Evolutionary conservation across 2,329 filamentous ascomycete species (phyloP), one percentile per base, ranked within the genome.

Genomic region (Fusarium zealandicum): DNA sequence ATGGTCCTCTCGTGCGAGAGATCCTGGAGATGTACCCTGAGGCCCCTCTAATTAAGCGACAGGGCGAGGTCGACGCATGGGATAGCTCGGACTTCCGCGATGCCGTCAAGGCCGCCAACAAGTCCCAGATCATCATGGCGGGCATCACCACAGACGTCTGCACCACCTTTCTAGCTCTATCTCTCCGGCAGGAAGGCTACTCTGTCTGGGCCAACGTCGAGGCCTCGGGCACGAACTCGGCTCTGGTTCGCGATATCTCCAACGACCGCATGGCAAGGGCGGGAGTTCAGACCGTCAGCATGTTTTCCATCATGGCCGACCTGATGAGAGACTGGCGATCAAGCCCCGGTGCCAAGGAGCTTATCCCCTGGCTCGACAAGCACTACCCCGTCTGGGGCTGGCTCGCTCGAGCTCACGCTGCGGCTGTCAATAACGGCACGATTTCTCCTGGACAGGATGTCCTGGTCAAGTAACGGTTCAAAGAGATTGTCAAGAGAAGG

Each of bases 61-160:
- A 87, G 56, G 89, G 89, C 32, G 86, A 92, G 68, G 88, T 92
- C 66, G 83, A 91, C 68, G 89, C 89, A 3, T 91, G 88, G 89
- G 90, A 92, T 69, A 91, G 90, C 64, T 63, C 79, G 3, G 82
- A 89, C 0, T 91, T 92, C 76, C 81, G 81, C 30, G 77, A 77
- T 2, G 88, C 89, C 2, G 79, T 92, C 56, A 74, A 80, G 59
- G 87, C 86, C 2, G 82, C 87, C 4, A 82, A 82, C 52, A 86
- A 85, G 70, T 85, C 80, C 25, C 90, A 92, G 70, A 76, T 92
- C 64, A 89, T 92, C 67, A 72, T 93, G 13, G 88, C 79, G 3
- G 88, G 89, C 7, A 90, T 92, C 65, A 81, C 84, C 2, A 92
- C 89, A 0, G 89, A 92, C 70, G 88, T 92, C 53, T 91, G 87